These are phyloP conservation scores for Blastobotrys robertii DNA, from an alignment of 805 yeast species.

Conservation along the genomic window DNA sequence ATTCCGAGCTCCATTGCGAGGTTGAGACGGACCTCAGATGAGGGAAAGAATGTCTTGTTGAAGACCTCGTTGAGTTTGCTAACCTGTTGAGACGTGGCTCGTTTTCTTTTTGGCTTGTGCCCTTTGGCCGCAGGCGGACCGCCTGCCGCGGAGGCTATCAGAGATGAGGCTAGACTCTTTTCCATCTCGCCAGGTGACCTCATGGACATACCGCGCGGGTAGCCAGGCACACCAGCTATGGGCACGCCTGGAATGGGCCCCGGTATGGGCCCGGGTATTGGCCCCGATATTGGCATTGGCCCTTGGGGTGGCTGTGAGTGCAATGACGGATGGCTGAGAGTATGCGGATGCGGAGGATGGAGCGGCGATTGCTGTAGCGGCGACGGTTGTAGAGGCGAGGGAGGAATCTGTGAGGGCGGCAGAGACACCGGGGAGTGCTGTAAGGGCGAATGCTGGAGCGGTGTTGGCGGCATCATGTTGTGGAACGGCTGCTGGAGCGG, in stretches of 20 bases:
- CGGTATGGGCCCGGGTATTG: neutral
- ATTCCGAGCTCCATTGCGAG: conserved; percentile 67
- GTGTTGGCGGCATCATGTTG: neutral
- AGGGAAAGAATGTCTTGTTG: conserved; percentile 66
- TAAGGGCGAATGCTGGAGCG: neutral
- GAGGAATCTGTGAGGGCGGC: no score
- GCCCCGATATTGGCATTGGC: neutral
- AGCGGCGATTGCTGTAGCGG: neutral
- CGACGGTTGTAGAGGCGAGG: neutral
- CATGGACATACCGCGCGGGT: neutral
- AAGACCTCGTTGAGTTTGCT: conserved; percentile 63
- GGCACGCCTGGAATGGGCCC: neutral
- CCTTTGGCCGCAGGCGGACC: neutral
- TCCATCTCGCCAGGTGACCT: neutral
- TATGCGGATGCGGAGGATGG: neutral
- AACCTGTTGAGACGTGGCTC: conserved; percentile 75
- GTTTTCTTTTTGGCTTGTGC: conserved; percentile 42
- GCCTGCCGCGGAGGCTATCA: neutral
- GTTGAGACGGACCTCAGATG: conserved; percentile 57
- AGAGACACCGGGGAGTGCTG: neutral
- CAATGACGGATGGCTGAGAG: neutral
- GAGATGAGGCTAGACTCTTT: neutral
- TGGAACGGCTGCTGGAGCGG: neutral
- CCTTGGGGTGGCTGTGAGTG: neutral
- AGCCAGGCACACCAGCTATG: neutral